Base-by-base conservation (phyloP, 306 rosid genomes). In the Benincasa hispida region DNA sequence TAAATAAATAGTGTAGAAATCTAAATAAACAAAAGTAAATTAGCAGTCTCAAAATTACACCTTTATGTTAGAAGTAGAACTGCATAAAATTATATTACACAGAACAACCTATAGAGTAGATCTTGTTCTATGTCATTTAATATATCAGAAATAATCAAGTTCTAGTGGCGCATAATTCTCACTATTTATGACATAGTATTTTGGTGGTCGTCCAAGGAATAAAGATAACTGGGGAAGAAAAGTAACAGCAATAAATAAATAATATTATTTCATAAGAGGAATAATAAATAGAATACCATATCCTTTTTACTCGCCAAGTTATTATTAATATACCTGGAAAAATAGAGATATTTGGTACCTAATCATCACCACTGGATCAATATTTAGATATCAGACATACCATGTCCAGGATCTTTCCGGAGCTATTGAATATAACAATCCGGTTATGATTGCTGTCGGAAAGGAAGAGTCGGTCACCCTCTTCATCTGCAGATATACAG, bases 391-490 rank as follows among this genome's bases (percentile, higher is more conserved):
- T 27, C 19, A 72, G 77, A 86, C 93, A 76, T 93, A 93, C 97
- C 84, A 88, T 85, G 58, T 91, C 96, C 81, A 88, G 78, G 84
- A 93, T 88, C 83, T 85, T 82, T 79, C 97, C 98, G 10, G 84
- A 79, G 76, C 77, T 88, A 81, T 87, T 83, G 24, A 84, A 81
- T 78, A 93, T 85, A 54, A 93, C 85, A 69, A 93, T 89, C 78
- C 98, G 88, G 65, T 93, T 97, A 82, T 93, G 96, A 83, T 89
- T 90, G 89, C 96, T 85, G 81, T 91, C 97, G 32, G 97, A 93
- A 83, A 93, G 63, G 84, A 91, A 93, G 82, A 93, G 87, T 70
- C 92, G 91, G 65, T 82, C 78, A 48, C 86, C 76, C 69, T 68
- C 74, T 81, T 92, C 90, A 88, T 93, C 97, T 3, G 93, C 88